phyloP scores from a whole-genome alignment of 169 alveolate species.

The Toxoplasma gondii region DNA sequence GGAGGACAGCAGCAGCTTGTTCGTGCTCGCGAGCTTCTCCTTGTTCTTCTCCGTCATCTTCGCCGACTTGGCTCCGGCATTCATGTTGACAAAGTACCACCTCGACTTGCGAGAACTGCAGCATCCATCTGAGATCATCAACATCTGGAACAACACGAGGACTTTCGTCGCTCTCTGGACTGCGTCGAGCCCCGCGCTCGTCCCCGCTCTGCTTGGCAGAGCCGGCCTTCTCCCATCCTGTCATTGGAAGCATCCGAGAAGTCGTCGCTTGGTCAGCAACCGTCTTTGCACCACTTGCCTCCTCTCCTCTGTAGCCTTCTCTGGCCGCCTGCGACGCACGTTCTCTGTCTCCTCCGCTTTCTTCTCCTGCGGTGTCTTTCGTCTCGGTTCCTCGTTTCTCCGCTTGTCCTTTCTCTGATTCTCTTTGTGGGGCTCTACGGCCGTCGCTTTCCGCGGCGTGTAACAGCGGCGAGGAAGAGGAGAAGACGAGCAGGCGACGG shows the following conservation, averaged over 20 bases:
- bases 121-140: slow-evolving; percentile 66
- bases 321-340: slow-evolving; percentile 39
- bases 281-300: background rate
- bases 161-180: background rate
- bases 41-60: background rate
- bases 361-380: background rate
- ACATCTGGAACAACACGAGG: slow-evolving; percentile 26
- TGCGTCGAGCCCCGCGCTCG: background rate
- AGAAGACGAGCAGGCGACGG: background rate
- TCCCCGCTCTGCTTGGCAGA: background rate
- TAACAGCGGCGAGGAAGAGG: background rate
- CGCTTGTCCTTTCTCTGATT: background rate
- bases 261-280: too few species aligned
- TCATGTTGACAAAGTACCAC: background rate
- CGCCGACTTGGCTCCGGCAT: background rate
- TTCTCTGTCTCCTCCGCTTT: too few species aligned
- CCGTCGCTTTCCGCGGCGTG: background rate
- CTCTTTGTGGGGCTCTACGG: background rate
- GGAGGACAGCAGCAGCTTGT: background rate
- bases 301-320: background rate
- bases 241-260: too few species aligned
- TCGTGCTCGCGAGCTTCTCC: background rate
- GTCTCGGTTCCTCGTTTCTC: background rate
- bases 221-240: slow-evolving; percentile 19
- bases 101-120: slow-evolving; percentile 57